Evolutionary conservation across 2,329 filamentous ascomycete genomes (phyloP), one percentile per base, ranked within the genome.

Genomic region (Acrocalymma vagum): DNA sequence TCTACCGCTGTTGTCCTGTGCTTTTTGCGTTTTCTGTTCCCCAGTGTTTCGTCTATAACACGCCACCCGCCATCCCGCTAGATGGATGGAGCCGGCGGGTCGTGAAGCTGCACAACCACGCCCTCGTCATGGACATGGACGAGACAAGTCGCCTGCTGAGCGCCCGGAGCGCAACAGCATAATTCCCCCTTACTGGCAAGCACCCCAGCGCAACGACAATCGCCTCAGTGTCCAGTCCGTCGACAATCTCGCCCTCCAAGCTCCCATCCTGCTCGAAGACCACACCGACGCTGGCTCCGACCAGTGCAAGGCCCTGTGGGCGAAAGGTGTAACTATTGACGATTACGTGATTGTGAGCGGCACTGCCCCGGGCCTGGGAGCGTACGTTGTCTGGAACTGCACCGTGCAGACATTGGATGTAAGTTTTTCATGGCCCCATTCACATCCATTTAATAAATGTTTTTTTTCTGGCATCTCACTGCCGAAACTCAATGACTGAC

Each of bases 361-460:
- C 7, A 78, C 74, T 35, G 74, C 71, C 27, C 73, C 78, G 4
- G 80, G 80, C 5, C 73, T 85, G 31, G 93, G 93, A n/a, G 88
- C 92, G 2, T 99, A 97, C 73, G 90, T 96, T 2, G 91, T 96
- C 6, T 99, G 90, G 89, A 94, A 90, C 64, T 91, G 94, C 60
- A 84, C 80, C 31, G 89, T 99, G 29, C 85, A 94, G 67, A 96
- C 91, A 3, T 74, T 97, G 34, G 87, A 84, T 69, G 90, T 92
- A 66, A 67, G 84, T 79, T 41, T 42, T 30, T 36, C 47, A 29
- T 31, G 35, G 18, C 20, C 15, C 29, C 30, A 27, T 30, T 21
- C 30, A 45, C 36, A 22, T 38, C n/a, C n/a, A n/a, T n/a, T n/a
- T n/a, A n/a, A n/a, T n/a, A n/a, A n/a, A n/a, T n/a, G n/a, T n/a